phyloP scores from a whole-genome alignment of 352 stramenopile species.

The Globisporangium abappressorium region DNA sequence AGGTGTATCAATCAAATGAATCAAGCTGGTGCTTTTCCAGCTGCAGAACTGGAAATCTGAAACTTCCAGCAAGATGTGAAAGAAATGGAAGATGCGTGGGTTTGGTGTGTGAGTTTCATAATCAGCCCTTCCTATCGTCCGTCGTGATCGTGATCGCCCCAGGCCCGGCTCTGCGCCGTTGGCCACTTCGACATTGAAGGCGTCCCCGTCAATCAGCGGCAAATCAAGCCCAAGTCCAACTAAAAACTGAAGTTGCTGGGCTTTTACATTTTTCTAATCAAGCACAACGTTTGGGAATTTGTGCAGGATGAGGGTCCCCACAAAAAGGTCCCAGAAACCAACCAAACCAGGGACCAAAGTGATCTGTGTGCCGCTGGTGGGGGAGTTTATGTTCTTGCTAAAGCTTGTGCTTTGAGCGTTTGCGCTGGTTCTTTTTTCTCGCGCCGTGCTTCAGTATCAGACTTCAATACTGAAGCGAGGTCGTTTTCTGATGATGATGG shows the following conservation, averaged over 20 bases:
- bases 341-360: not conserved
- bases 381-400: not conserved
- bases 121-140: not conserved
- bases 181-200: not conserved
- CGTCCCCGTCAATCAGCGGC: not conserved
- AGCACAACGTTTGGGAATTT: not conserved
- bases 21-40: not conserved
- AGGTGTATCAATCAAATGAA: not conserved
- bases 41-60: not conserved
- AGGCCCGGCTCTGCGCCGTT: not conserved
- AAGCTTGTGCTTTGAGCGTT: too few relatives aligned
- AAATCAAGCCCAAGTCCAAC: not conserved
- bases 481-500: not conserved
- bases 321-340: not conserved
- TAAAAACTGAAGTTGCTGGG: not conserved
- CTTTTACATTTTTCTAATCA: not conserved
- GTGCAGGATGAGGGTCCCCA: not conserved
- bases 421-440: not conserved
- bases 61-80: not conserved
- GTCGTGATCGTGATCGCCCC: not conserved
- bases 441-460: not conserved
- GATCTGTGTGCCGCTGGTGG: not conserved
- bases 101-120: not conserved
- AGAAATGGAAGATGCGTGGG: not conserved
- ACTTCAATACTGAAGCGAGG: slow-evolving; percentile 7